Percentiles rank a stretch among this genome's conserved stretches.
These are phyloP conservation scores for Teratosphaeria epicoccoides DNA, from an alignment of 2,329 filamentous ascomycete genomes.

Conservation along the genomic window DNA sequence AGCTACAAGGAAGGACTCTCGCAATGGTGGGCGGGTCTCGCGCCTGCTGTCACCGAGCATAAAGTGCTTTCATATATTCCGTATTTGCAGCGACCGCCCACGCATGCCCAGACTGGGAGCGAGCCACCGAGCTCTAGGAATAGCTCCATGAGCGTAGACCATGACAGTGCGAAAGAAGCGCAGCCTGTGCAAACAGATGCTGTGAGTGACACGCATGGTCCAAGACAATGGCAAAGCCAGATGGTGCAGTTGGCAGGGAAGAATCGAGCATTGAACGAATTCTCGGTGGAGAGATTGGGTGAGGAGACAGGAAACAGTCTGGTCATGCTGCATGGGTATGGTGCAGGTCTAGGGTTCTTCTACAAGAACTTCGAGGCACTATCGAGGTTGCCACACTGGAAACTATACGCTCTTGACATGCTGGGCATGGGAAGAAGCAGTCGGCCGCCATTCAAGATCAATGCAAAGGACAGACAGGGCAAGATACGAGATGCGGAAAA, in stretches of 20 bases:
- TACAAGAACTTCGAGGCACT: conserved; percentile 95
- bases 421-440: conserved; percentile 87
- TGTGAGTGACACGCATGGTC: conserved; percentile 66
- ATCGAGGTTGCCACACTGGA: conserved; percentile 69
- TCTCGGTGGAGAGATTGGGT: conserved; percentile 73
- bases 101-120: conserved; percentile 53
- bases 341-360: conserved; percentile 91
- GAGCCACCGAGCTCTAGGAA: conserved; percentile 36
- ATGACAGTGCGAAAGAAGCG: conserved; percentile 23
- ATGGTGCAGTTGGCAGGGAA: conserved; percentile 79
- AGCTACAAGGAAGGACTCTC: conserved; percentile 84
- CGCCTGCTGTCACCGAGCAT: conserved; percentile 74
- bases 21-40: conserved; percentile 89
- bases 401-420: conserved; percentile 87
- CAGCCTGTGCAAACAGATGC: conserved; percentile 35
- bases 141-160: conserved; percentile 28
- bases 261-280: conserved; percentile 82
- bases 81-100: conserved; percentile 58
- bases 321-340: conserved; percentile 95
- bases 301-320: conserved; percentile 75
- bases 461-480: conserved; percentile 66
- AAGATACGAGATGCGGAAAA: conserved; percentile 83
- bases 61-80: conserved; percentile 79
- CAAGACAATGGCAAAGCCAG: conserved; percentile 72
- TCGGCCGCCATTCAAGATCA: conserved; percentile 72